These are phyloP conservation scores for Suhomyces taliae DNA, from an alignment of 1,139 yeast genomes.

Conservation along the genomic window DNA sequence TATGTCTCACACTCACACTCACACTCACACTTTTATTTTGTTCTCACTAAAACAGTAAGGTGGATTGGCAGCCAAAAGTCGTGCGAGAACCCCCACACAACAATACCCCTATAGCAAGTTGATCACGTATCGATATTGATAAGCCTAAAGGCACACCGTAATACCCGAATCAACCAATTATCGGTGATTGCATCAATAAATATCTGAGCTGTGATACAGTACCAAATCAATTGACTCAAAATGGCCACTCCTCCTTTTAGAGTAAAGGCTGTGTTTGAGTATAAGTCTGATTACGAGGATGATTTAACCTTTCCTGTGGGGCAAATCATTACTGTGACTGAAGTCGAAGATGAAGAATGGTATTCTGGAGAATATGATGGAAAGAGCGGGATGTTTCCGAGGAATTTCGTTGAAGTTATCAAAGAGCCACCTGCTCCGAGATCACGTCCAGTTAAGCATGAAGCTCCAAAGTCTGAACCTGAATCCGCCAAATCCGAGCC, in stretches of 20 bases:
- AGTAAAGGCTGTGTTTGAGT: slow-evolving; percentile 70
- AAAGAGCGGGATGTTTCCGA: slow-evolving; percentile 81
- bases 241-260: slow-evolving; percentile 51
- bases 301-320: slow-evolving; percentile 73
- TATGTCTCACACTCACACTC: no score
- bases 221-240: not conserved
- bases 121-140: not conserved
- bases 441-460: slow-evolving; percentile 3
- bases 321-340: slow-evolving; percentile 69
- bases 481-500: not conserved
- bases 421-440: slow-evolving; percentile 13
- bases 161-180: not conserved
- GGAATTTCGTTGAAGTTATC: slow-evolving; percentile 65
- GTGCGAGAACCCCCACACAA: not conserved
- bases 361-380: slow-evolving; percentile 65
- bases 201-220: not conserved
- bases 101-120: slow-evolving; percentile 6
- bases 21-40: no score
- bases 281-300: slow-evolving; percentile 78
- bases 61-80: not conserved
- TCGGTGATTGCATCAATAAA: not conserved
- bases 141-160: not conserved
- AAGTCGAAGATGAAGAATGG: slow-evolving; percentile 91
- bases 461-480: slow-evolving; percentile 3
- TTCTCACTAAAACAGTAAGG: no score